Evolutionary conservation across 768 basidiomycete species (phyloP).

Genomic region (Nidularia pulvinata): DNA sequence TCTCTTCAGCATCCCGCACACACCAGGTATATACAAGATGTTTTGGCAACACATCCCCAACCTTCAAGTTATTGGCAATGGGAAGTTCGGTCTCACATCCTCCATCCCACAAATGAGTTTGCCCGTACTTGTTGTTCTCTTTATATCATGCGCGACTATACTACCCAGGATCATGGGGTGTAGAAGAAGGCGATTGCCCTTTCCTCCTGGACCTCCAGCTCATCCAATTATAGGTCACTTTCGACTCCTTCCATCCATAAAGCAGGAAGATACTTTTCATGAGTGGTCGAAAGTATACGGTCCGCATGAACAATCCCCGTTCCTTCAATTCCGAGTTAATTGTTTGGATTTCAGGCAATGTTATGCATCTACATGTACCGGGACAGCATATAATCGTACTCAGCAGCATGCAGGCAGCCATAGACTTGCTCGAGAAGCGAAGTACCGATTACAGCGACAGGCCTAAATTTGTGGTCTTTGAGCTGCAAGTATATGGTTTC

Average conservation of each 20-base stretch:
- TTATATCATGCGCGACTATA: too few species aligned
- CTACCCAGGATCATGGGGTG: too few species aligned
- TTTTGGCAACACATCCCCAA: too few species aligned
- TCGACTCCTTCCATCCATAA: constrained; percentile 23
- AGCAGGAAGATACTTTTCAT: constrained; percentile 4
- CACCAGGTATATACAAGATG: too few species aligned
- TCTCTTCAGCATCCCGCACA: too few species aligned
- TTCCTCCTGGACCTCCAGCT: constrained; percentile 32
- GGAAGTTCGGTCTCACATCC: too few species aligned
- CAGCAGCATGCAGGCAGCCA: background rate
- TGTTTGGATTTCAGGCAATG: constrained; percentile 2
- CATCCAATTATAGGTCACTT: constrained; percentile 35
- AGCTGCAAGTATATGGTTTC: background rate
- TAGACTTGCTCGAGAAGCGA: background rate
- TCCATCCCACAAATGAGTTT: too few species aligned
- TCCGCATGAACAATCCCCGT: constrained; percentile 2
- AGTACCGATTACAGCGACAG: background rate
- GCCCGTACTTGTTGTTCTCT: too few species aligned
- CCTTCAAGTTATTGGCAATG: too few species aligned
- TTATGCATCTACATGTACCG: background rate
- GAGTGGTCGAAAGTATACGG: constrained; percentile 30
- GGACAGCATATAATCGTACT: background rate
- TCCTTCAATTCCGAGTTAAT: background rate
- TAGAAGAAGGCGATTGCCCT: background rate
- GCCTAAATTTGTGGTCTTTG: background rate